phyloP scores from a whole-genome alignment of 2,329 filamentous ascomycete species.

The Amylocarpus encephaloides region DNA sequence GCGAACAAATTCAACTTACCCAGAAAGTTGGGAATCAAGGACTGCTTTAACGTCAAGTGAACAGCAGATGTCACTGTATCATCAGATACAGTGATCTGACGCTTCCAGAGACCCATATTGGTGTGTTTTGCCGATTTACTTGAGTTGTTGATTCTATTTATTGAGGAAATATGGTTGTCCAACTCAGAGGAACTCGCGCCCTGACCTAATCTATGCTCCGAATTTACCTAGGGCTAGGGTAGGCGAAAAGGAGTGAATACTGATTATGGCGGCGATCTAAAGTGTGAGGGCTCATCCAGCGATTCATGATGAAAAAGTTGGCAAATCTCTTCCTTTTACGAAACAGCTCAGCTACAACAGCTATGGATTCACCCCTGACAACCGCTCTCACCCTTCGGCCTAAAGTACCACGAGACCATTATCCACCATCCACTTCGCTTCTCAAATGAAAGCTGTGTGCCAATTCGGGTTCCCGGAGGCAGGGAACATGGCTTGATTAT shows the following conservation, averaged over 20 bases:
- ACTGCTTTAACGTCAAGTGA: conserved; percentile 32
- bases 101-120: conserved; percentile 29
- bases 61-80: conserved; percentile 32
- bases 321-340: neutral
- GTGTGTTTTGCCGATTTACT: neutral
- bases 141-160: neutral
- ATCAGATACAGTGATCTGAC: conserved; percentile 32
- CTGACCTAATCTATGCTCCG: no score
- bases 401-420: conserved; percentile 3
- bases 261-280: no score
- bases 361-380: neutral
- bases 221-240: no score
- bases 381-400: neutral
- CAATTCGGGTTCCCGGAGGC: neutral
- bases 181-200: no score
- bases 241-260: no score
- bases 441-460: no score
- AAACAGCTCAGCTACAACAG: neutral
- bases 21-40: conserved; percentile 28
- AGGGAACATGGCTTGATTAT: neutral
- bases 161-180: no score
- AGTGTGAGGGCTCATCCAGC: no score
- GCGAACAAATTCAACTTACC: conserved; percentile 5
- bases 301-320: neutral
- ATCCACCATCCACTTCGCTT: neutral